Conservation (phyloP, 164 flowering plant genomes). For the Tetracentron sinense region DNA sequence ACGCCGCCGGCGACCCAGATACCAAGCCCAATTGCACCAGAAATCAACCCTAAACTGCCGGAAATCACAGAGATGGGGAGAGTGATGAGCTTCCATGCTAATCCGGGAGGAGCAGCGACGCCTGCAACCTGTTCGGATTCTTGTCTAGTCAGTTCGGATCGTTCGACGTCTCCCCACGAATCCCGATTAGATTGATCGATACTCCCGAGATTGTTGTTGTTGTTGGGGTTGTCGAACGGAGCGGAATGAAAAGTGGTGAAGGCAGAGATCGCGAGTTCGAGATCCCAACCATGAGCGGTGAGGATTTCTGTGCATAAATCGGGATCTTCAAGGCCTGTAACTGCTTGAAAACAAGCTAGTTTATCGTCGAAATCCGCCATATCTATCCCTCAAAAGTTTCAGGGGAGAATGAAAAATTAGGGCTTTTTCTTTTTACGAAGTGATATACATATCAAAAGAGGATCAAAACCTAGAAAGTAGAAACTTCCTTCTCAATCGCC, state of each 20-base stretch:
- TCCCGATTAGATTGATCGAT: not conserved
- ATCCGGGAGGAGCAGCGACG: conserved; percentile 34
- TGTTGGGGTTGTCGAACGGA: conserved; percentile 1
- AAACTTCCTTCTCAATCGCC: too few relatives aligned
- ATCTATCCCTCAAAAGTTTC: not conserved
- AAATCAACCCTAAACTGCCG: conserved; percentile 56
- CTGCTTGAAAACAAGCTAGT: conserved; percentile 63
- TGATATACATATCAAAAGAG: too few relatives aligned
- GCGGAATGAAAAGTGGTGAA: conserved; percentile 26
- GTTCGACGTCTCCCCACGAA: not conserved
- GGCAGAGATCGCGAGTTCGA: conserved; percentile 62
- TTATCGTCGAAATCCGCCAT: conserved; percentile 63
- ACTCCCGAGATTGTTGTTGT: not conserved
- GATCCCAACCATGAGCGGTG: conserved; percentile 70
- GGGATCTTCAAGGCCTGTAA: conserved; percentile 61
- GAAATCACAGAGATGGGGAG: conserved; percentile 59
- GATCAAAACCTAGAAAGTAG: too few relatives aligned
- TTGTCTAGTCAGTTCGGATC: not conserved
- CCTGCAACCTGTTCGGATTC: not conserved
- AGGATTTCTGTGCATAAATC: conserved; percentile 71
- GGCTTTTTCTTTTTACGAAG: too few relatives aligned
- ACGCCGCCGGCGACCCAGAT: conserved; percentile 65
- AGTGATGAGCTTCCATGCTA: conserved; percentile 59
- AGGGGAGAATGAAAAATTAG: too few relatives aligned
- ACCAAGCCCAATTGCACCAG: conserved; percentile 66